Percentiles rank a stretch among this genome's conserved stretches.
phyloP scores from a whole-genome alignment of 352 stramenopile genomes.

The Albugo candida region DNA sequence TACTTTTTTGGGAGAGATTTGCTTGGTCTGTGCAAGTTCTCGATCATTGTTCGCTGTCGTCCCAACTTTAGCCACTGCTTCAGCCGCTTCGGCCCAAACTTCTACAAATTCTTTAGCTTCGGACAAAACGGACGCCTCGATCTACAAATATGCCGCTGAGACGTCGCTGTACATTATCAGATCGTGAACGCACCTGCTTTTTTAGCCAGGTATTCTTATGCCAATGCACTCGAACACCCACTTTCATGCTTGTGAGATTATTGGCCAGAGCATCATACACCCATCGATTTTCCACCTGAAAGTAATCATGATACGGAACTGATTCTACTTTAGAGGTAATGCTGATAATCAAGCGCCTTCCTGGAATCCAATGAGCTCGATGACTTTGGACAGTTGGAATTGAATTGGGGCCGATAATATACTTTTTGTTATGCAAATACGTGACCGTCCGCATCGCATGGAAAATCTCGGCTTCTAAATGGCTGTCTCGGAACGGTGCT shows the following conservation, averaged over 20 bases:
- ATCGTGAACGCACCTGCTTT: constrained; percentile 34
- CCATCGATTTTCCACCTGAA: constrained; percentile 71
- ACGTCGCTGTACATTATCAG: too few relatives aligned
- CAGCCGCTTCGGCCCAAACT: constrained; percentile 26
- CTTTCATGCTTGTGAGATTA: constrained; percentile 23
- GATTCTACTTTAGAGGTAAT: constrained; percentile 53
- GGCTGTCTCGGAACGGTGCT: constrained; percentile 24
- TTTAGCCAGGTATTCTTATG: constrained; percentile 75
- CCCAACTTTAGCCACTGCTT: constrained; percentile 6
- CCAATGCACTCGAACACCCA: constrained; percentile 55
- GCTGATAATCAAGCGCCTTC: constrained; percentile 36
- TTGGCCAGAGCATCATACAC: constrained; percentile 44
- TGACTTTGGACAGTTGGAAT: constrained; percentile 61
- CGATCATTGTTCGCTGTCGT: not conserved
- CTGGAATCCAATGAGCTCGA: constrained; percentile 28
- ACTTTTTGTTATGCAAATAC: constrained; percentile 78
- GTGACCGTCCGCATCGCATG: constrained; percentile 28
- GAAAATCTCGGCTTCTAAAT: constrained; percentile 38
- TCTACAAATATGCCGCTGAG: constrained; percentile 14
- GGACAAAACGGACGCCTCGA: constrained; percentile 54
- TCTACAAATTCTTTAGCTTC: constrained; percentile 41
- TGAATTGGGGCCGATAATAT: constrained; percentile 59
- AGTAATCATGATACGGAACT: constrained; percentile 74
- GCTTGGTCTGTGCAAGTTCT: not conserved
- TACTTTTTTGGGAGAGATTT: constrained; percentile 1